These are phyloP conservation scores for Mycena albidolilacea DNA, from an alignment of 768 basidiomycete species.

Conservation along the genomic window DNA sequence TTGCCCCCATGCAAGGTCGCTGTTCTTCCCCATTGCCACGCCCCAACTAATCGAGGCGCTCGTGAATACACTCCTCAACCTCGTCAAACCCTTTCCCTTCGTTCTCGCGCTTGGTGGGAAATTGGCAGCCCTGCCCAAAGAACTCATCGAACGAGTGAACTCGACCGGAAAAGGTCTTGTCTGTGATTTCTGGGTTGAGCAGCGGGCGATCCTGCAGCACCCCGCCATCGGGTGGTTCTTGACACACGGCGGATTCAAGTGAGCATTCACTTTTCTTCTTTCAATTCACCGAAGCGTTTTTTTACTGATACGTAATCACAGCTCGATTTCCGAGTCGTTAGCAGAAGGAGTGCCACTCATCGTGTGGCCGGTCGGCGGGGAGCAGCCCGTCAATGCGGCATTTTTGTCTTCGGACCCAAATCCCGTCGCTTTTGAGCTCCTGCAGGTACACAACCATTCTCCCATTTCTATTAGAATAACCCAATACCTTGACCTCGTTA, in stretches of 20 bases:
- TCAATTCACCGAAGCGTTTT: background rate
- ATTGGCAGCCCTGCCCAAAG: slow-evolving; percentile 24
- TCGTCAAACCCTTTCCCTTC: slow-evolving; percentile 30
- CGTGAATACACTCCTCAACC: slow-evolving; percentile 22
- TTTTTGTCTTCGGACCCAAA: background rate
- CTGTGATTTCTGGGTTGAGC: slow-evolving; percentile 31
- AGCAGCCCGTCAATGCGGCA: slow-evolving; percentile 21
- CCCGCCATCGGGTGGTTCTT: slow-evolving; percentile 21
- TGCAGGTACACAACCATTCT: slow-evolving; percentile 7
- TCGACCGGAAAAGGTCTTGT: slow-evolving; percentile 24
- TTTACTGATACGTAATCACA: background rate
- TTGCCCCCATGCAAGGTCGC: background rate
- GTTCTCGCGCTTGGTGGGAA: slow-evolving; percentile 23
- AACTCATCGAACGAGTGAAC: slow-evolving; percentile 23
- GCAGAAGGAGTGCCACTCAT: slow-evolving; percentile 20
- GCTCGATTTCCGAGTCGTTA: slow-evolving; percentile 17
- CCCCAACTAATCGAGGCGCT: slow-evolving; percentile 27
- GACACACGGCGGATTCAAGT: slow-evolving; percentile 26
- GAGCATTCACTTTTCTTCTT: background rate
- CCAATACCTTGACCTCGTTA: background rate
- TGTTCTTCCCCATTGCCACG: slow-evolving; percentile 34
- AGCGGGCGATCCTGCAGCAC: slow-evolving; percentile 29
- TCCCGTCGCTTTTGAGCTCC: slow-evolving; percentile 18
- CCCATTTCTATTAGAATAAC: background rate
- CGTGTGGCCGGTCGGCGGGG: slow-evolving; percentile 20